Base-by-base conservation (phyloP, 306 rosid genomes). In the Pterocarpus macrocarpus region DNA sequence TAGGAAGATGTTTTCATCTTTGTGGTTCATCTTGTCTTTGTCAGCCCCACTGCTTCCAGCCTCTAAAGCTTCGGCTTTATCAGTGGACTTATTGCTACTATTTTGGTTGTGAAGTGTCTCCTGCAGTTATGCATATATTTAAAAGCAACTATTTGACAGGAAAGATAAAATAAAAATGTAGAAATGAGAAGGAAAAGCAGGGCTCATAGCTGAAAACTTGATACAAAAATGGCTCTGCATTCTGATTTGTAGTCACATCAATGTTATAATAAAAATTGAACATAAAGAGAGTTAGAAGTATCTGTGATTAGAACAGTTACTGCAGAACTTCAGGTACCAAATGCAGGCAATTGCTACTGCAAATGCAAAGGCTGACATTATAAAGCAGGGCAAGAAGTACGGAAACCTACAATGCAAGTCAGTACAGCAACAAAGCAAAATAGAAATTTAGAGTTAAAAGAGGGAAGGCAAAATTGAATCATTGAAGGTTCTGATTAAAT, bases 21-120 rank as follows among this genome's bases (percentile, higher is more conserved):
- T 86, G 92, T 97, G 45, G 10, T 36, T 30, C 45, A 33, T 71
- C 68, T 74, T 65, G 17, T 77, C 64, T 75, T 81, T 70, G 34
- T 78, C 47, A 57, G 69, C 53, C 7, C 41, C 83, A 59, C 45
- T 33, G 39, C 73, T 75, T 80, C 81, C 90, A 63, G 34, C 80
- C 86, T 92, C 94, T 78, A 85, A 11, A 16, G 88, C 87, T 75
- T 87, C 89, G 58, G 52, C 56, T 32, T 79, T 76, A 28, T 49
- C 64, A 5, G 70, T 43, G 63, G 81, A 79, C 71, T 65, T 80
- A 35, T n/a, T 52, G 56, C 62, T 64, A 28, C 14, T 63, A 2
- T 77, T 15, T 64, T 91, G 97, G 41, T 56, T 90, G 87, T 94
- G 98, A 79, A 94, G 81, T 39, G 98, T 92, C 85, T 94, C 98